phyloP scores from a whole-genome alignment of 441 rosid genomes.

The Pelargonium myrrhifolium region DNA sequence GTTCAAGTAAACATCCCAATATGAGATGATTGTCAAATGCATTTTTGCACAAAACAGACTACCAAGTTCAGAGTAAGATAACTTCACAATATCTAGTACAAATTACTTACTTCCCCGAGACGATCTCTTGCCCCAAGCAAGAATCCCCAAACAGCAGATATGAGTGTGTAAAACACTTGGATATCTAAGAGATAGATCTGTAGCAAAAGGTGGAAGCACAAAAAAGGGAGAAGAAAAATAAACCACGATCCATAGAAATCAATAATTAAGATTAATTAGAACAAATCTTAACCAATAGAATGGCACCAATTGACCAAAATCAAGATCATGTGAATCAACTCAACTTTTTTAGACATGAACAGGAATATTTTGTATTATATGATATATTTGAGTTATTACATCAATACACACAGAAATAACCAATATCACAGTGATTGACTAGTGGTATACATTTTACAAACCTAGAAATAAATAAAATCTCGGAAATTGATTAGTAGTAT shows the following conservation, averaged over 20 bases:
- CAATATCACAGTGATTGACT: no score
- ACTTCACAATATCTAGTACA: slow-evolving; percentile 6
- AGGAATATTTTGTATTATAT: no score
- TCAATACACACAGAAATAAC: no score
- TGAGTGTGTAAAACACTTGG: slow-evolving; percentile 72
- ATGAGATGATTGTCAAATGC: background rate
- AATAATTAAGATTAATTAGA: background rate
- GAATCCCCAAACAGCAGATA: slow-evolving; percentile 89
- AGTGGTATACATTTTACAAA: no score
- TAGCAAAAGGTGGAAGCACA: slow-evolving; percentile 9
- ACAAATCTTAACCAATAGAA: background rate
- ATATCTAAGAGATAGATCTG: slow-evolving; percentile 95
- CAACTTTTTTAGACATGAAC: no score
- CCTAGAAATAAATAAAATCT: no score
- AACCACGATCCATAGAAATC: background rate
- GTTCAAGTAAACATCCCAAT: background rate
- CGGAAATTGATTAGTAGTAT: no score
- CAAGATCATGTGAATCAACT: no score
- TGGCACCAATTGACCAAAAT: background rate
- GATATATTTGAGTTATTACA: no score
- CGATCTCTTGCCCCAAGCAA: slow-evolving; percentile 97
- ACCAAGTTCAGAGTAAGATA: no score
- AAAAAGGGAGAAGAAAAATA: slow-evolving; percentile 9
- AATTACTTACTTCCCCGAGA: slow-evolving; percentile 76
- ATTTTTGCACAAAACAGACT: no score